Base-by-base conservation (phyloP, 768 basidiomycete genomes). In the Serendipita sp. region DNA sequence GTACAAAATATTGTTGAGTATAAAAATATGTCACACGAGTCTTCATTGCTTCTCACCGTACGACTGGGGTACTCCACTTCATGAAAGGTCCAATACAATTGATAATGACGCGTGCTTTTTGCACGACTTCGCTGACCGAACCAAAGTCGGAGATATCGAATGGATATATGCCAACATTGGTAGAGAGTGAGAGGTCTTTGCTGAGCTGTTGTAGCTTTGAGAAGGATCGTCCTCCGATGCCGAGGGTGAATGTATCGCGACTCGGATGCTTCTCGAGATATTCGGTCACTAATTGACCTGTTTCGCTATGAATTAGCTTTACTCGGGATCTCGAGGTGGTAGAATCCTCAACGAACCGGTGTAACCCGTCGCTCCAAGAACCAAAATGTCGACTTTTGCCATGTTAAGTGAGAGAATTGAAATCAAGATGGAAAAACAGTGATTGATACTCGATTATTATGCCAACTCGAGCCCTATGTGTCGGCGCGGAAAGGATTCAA, bases 51-150 rank as follows among this genome's bases (percentile, higher is more conserved):
- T 74, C 82, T 45, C 65, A 84, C 83, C 71, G 69, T 20, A 90
- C 86, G 13, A 92, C 84, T 7, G 81, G 78, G n/a, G 82, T 82
- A 2, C 89, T 86, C 73, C 78, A 87, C 3, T 70, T 69, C 79
- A 81, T 84, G 69, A 79, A 92, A 1, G 89, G 88, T 1, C 90
- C 90, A 33, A 87, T 81, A 31, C 83, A 74, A 68, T 87, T 90
- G 63, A 92, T 83, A 61, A 93, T 81, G 20, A 92, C 84, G 50
- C 78, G 78, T 3, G 81, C 75, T 17, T 70, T 70, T 67, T 77
- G 78, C 16, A 92, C 83, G 1, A 75, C 80, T 1, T 68, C 71
- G 58, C 85, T 82, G 2, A 92, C 71, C 30, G 82, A 76, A 11
- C 75, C 72, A 3, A 68, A 68, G 7, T 81, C 75, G 7, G 78